Evolutionary conservation across 2,329 filamentous ascomycete genomes (phyloP), one percentile per base, ranked within the genome.

Genomic region (Penicillium frequentans): DNA sequence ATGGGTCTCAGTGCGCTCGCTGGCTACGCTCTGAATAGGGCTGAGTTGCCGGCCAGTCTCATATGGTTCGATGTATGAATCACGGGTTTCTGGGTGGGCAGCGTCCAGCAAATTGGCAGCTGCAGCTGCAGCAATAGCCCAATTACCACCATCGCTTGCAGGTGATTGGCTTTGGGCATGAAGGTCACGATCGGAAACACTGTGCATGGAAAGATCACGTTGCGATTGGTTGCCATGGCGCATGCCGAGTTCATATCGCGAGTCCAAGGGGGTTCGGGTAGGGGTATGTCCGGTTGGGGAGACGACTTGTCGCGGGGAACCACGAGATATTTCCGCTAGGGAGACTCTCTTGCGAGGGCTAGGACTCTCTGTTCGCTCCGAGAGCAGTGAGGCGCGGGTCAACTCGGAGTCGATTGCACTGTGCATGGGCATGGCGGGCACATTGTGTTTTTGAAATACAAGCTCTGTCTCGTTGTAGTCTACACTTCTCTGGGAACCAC

Each of bases 11-110:
- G 92, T 87, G 4, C 86, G 88, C 67, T 92, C 93, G 60, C 93
- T 95, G 11, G 91, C 93, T 16, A 96, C 90, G 67, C 93, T 97
- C 64, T 95, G 93, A 58, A 96, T 93, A 0, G 93, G 93, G 70
- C 93, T 97, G 49, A 96, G 77, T 11, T 87, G 88, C 43, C 90
- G 88, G 52, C 85, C 83, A 64, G 89, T 83, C 61, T 90, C 88
- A 45, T 68, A 61, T 51, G 79, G 77, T 24, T 78, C 80, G 42
- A 75, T 75, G 37, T 79, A 76, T 16, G 81, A 77, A 3, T 79
- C 76, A 54, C 83, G 81, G 59, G 82, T 80, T 19, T 80, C 81
- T 9, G 81, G 75, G 46, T 73, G 70, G 31, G 65, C 50, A 46
- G 58, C 63, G 52, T 74, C 73, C 26, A 75, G 65, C 6, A 73